Base-by-base conservation (phyloP, 1,284 basidiomycete species). In the Grifola frondosa region DNA sequence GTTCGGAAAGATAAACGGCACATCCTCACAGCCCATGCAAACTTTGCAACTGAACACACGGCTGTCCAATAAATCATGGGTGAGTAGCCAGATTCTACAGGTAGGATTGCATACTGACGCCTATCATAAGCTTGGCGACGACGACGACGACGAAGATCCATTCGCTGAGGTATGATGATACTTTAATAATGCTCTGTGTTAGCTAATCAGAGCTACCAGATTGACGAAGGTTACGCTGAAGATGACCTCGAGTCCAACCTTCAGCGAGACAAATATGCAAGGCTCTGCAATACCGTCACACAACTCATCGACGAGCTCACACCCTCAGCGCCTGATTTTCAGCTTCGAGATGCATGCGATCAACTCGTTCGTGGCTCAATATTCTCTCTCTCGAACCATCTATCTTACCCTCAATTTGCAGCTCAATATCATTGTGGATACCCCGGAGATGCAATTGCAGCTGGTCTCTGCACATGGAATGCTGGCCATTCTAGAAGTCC, bases 381-480 rank as follows among this genome's bases (percentile, higher is more conserved):
- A 17, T 20, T 16, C 7, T n/a, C 6, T 13, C 13, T 34, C 8
- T 16, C 7, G 36, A 12, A 29, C 24, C 11, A 12, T 20, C 28
- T 3, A 39, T 13, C 30, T 30, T 25, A 24, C 13, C 37, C 42
- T 53, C 16, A 50, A 5, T 30, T 26, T 30, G 13, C 30, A 95
- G 93, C 69, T 93, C 39, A 74, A 65, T 30, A 84, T 97, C 54
- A 75, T 97, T 49, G 75, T 81, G 30, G 90, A 92, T 38, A 78
- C 84, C 4, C 86, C 89, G n/a, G 93, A 95, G 56, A 90, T 97
- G 78, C 85, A 93, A 56, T 68, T 75, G 13, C 93, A 97, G 54
- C 78, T 98, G 30, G 88, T 97, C 10, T 85, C 86, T 11, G 86
- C 88, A 0, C 96, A 98, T 67, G 96, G 96, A 5, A 90, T 97